phyloP scores from a whole-genome alignment of 495 filamentous ascomycete genomes.

The Lasiosphaeria miniovina region DNA sequence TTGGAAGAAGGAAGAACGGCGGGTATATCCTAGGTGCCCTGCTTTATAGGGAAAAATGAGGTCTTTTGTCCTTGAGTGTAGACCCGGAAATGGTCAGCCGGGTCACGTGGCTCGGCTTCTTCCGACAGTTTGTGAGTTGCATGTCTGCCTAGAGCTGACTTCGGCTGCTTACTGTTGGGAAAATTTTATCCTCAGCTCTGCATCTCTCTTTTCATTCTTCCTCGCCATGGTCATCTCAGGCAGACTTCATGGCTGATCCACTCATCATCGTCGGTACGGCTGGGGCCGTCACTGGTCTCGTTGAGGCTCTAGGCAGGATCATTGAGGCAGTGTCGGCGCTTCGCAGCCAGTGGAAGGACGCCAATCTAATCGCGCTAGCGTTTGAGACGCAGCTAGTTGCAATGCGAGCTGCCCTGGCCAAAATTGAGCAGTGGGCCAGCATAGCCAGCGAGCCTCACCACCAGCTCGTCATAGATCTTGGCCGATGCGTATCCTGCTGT shows the following conservation, averaged over 20 bases:
- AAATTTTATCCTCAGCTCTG: too few species aligned
- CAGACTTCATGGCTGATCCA: constrained; percentile 19
- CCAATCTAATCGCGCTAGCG: constrained; percentile 18
- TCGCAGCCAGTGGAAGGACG: constrained; percentile 21
- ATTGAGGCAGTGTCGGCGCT: constrained; percentile 18
- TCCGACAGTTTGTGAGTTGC: too few species aligned
- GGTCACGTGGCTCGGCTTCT: too few species aligned
- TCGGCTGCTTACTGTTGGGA: too few species aligned
- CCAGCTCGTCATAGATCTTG: constrained; percentile 28
- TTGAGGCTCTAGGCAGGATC: constrained; percentile 17
- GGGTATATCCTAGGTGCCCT: too few species aligned
- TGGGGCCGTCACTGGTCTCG: constrained; percentile 15
- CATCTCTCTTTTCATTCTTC: too few species aligned
- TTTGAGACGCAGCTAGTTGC: constrained; percentile 24
- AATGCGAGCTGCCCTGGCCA: constrained; percentile 21
- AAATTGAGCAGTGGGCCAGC: constrained; percentile 25
- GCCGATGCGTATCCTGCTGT: constrained; percentile 19
- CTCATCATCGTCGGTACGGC: constrained; percentile 24
- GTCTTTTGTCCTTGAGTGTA: too few species aligned
- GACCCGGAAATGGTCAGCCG: too few species aligned
- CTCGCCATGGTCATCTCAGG: not conserved
- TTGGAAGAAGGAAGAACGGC: too few species aligned
- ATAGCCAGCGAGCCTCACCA: constrained; percentile 20
- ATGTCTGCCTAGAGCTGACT: too few species aligned
- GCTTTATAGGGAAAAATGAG: too few species aligned